Base-by-base conservation (phyloP, 2,329 filamentous ascomycete species). In the Magnaporthiopsis rhizophila region DNA sequence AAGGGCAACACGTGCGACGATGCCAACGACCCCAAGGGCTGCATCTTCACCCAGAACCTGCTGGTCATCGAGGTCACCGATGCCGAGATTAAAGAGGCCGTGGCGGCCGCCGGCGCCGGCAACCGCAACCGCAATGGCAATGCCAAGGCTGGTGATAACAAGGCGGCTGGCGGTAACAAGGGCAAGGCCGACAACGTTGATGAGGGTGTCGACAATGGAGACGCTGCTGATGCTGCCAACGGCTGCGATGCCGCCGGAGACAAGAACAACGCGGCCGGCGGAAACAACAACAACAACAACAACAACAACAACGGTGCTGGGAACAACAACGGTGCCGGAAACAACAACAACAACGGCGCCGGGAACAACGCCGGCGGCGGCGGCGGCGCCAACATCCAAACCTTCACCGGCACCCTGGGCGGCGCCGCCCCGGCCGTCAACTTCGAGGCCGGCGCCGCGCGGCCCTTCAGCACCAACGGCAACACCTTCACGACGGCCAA, bases 1-100 rank as follows among this genome's bases (percentile, higher is more conserved):
- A 71, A 71, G 2, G 84, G 84, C 26, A 84, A 85, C 72, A 81
- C 81, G 58, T 86, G 84, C 69, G 76, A 86, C 68, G 78, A 76
- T 26, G 72, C 69, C 3, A 70, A 78, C 59, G 83, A 86, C 67
- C 68, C 78, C 2, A 72, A 72, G 1, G 84, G 84, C 58, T 87
- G 84, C 74, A 86, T 86, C 71, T 81, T 84, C 72, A 78, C 78
- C 30, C 73, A 80, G 71, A 80, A 80, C 66, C 79, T 85, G 30
- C 76, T 85, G 53, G 81, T 85, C 18, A 75, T 82, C 53, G 84
- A 85, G 59, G 81, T 81, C 24, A 79, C 78, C 24, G 77, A 78
- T 61, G 82, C 75, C 3, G 83, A 87, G 74, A 84, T 86, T 69
- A 69, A 75, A 28, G 76, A 77, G 24, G 83, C 82, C n/a, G 80